These are phyloP conservation scores for Acrodontium crateriforme DNA, from an alignment of 2,329 filamentous ascomycete genomes.

Conservation along the genomic window DNA sequence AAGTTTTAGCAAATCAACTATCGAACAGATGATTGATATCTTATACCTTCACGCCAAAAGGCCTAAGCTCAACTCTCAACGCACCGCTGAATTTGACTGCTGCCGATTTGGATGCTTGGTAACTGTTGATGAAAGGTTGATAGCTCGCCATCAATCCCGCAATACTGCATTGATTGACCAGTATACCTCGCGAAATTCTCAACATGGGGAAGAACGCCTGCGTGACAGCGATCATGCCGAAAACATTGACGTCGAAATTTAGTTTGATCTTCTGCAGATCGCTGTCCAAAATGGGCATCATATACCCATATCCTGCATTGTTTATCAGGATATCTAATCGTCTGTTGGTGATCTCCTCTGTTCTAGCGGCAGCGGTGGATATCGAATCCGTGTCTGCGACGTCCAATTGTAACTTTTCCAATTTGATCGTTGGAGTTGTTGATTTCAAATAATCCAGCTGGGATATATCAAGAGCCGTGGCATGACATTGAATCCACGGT, in stretches of 20 bases:
- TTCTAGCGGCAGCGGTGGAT: conserved; percentile 16
- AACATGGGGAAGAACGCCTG: conserved; percentile 37
- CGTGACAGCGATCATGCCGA: conserved; percentile 24
- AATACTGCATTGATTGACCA: conserved; percentile 28
- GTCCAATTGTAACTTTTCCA: conserved; percentile 25
- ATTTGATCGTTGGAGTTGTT: conserved; percentile 3
- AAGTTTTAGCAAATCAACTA: not conserved
- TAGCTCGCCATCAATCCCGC: conserved; percentile 8
- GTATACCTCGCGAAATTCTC: conserved; percentile 18
- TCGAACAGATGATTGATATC: too few relatives aligned
- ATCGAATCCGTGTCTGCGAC: conserved; percentile 26
- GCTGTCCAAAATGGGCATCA: conserved; percentile 14
- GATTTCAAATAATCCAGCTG: conserved; percentile 19
- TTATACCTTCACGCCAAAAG: conserved; percentile 19
- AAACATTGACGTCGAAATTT: conserved; percentile 40
- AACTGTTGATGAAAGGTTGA: conserved; percentile 19
- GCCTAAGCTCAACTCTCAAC: conserved; percentile 16
- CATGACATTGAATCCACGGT: conserved; percentile 28
- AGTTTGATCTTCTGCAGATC: conserved; percentile 25
- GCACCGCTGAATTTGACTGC: conserved; percentile 10
- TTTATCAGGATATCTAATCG: conserved; percentile 34
- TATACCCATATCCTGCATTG: conserved; percentile 29
- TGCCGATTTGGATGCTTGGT: conserved; percentile 20
- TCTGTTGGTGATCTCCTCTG: conserved; percentile 15
- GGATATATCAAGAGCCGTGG: conserved; percentile 25